Base-by-base conservation (phyloP, 257 asterid genomes). In the Przewalskia tangutica region DNA sequence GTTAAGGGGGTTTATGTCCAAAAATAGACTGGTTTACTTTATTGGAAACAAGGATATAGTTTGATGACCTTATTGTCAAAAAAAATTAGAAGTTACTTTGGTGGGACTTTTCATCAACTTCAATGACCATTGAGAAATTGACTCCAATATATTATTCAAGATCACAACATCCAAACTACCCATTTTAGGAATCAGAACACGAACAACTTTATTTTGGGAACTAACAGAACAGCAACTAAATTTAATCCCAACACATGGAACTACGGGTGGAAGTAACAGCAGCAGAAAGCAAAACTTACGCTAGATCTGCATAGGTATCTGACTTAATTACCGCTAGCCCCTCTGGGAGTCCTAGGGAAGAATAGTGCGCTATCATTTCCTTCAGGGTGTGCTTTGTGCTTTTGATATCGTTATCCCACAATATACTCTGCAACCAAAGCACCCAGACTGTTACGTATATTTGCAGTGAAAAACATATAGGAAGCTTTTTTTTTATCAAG, bases 391-490 rank as follows among this genome's bases (percentile, higher is more conserved):
- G 88, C 85, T 95, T 95, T 59, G 97, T 90, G 88, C 94, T 95
- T 91, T 85, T 95, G 73, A 90, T 16, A 84, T 95, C 98, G 84
- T 94, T 93, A 81, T 95, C 99, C 99, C 99, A 95, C 32, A 95
- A 85, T 83, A 95, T 95, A 90, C 97, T 87, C 98, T 95, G 92
- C 81, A 82, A 87, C 14, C 42, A 83, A 59, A 85, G 42, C 84
- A 83, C 70, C 67, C 51, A 77, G 56, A 56, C 67, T 53, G 42
- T 77, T 77, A 84, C 88, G 85, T 81, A 55, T 55, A 73, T 6
- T 56, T 63, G 68, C 75, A 85, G 42, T 23, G 27, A 32, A 60
- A n/a, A n/a, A n/a, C n/a, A n/a, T n/a, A n/a, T n/a, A n/a, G n/a
- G n/a, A n/a, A n/a, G n/a, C n/a, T n/a, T n/a, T n/a, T n/a, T n/a